Conservation (phyloP, 2,329 filamentous ascomycete genomes). For the Penicillium sp. region DNA sequence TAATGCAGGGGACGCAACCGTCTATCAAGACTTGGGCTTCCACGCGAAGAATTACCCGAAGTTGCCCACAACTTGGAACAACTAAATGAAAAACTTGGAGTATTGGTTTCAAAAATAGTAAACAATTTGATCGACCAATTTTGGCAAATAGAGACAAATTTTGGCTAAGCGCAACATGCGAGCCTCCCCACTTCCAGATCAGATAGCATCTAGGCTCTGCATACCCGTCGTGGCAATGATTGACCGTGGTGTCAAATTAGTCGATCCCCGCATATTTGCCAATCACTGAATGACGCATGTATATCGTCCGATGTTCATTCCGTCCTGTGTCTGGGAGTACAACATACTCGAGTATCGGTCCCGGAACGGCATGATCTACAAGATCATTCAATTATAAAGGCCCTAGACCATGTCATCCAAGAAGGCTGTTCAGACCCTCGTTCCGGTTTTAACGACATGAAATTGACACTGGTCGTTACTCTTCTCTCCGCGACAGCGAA, state of each 20-base stretch:
- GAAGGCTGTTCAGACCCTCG: not conserved
- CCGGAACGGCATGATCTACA: not conserved
- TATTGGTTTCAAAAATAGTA: not conserved
- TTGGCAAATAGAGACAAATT: not conserved
- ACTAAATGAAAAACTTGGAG: not conserved
- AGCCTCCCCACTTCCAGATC: not conserved
- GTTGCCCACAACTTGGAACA: conserved; percentile 63
- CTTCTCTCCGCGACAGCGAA: conserved; percentile 20
- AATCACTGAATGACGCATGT: conserved; percentile 13
- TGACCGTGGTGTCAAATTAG: conserved; percentile 8
- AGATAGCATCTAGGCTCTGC: conserved; percentile 8
- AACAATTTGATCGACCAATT: not conserved
- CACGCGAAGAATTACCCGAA: conserved; percentile 66
- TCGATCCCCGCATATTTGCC: not conserved
- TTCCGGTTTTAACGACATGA: conserved; percentile 19
- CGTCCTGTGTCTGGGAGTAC: not conserved
- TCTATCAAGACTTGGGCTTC: conserved; percentile 62
- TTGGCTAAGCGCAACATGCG: not conserved
- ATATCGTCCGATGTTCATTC: conserved; percentile 2
- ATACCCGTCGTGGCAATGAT: conserved; percentile 7
- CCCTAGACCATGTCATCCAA: not conserved
- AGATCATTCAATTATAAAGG: not conserved
- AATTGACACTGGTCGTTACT: conserved; percentile 13
- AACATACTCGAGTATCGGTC: not conserved
- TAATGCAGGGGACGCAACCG: conserved; percentile 56